phyloP scores from a whole-genome alignment of 2,329 filamentous ascomycete genomes.

The Coniochaeta ligniaria region DNA sequence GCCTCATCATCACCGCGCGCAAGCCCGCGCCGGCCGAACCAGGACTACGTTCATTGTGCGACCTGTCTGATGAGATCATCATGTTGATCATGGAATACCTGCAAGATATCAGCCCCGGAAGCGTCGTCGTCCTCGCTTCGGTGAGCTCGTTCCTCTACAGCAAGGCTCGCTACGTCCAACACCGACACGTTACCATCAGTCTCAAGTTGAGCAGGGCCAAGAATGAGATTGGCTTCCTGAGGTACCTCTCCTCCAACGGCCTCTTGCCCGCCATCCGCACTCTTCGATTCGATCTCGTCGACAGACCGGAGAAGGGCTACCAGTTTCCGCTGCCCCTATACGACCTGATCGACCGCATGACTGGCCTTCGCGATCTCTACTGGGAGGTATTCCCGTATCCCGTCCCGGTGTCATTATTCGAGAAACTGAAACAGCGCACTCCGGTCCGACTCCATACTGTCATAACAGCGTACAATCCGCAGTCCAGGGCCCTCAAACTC shows the following conservation, averaged over 20 bases:
- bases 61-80: background rate
- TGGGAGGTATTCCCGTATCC: background rate
- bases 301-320: background rate
- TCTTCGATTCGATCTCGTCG: background rate
- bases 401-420: background rate
- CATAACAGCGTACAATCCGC: background rate
- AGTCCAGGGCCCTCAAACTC: background rate
- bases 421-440: background rate
- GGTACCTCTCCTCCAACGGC: background rate
- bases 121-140: background rate
- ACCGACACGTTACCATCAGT: background rate
- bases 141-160: background rate
- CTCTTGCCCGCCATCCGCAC: background rate
- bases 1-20: background rate
- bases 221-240: background rate
- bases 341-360: background rate
- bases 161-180: background rate
- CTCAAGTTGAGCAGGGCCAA: background rate
- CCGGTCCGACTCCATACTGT: background rate
- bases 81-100: background rate
- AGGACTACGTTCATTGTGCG: background rate
- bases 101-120: background rate
- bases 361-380: background rate
- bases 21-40: background rate
- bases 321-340: background rate